Conservation (phyloP, 176 grass and related monocot species). For the Rhipidocladum racemiflorum region DNA sequence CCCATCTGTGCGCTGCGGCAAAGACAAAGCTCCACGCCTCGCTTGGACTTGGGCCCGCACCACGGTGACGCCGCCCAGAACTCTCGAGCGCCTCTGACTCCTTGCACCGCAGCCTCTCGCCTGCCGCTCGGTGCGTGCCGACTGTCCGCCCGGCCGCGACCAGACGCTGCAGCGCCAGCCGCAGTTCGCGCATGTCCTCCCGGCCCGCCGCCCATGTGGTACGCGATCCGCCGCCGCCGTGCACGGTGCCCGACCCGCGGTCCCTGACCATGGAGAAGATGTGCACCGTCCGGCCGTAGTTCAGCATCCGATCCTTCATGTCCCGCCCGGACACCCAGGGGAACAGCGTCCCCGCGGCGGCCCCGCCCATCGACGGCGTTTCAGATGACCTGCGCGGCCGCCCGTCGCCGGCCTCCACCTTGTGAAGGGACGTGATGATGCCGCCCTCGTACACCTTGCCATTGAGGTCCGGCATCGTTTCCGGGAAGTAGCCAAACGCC, state of each 20-base stretch:
- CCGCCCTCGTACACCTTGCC: slow-evolving; percentile 78
- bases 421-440: slow-evolving; percentile 91
- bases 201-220: slow-evolving; percentile 45
- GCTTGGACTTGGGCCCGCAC: slow-evolving; percentile 35
- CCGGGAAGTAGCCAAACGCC: slow-evolving; percentile 90
- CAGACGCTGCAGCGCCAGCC: slow-evolving; percentile 57
- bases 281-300: slow-evolving; percentile 64
- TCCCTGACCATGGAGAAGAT: slow-evolving; percentile 66
- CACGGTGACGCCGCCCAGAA: slow-evolving; percentile 53
- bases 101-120: slow-evolving; percentile 56
- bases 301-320: slow-evolving; percentile 73
- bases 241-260: slow-evolving; percentile 58
- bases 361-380: slow-evolving; percentile 53
- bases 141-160: slow-evolving; percentile 66
- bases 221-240: slow-evolving; percentile 53
- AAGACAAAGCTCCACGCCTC: slow-evolving; percentile 42
- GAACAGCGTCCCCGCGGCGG: slow-evolving; percentile 33
- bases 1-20: slow-evolving; percentile 93
- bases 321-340: slow-evolving; percentile 81
- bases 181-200: slow-evolving; percentile 53
- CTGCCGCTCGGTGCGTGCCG: slow-evolving; percentile 90
- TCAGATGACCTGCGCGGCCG: slow-evolving; percentile 47
- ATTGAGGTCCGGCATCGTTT: slow-evolving; percentile 42
- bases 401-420: slow-evolving; percentile 39
- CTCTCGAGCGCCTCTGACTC: slow-evolving; percentile 52